Evolutionary conservation across 2,329 filamentous ascomycete species (phyloP).

Genomic region (Fusarium scirpi): DNA sequence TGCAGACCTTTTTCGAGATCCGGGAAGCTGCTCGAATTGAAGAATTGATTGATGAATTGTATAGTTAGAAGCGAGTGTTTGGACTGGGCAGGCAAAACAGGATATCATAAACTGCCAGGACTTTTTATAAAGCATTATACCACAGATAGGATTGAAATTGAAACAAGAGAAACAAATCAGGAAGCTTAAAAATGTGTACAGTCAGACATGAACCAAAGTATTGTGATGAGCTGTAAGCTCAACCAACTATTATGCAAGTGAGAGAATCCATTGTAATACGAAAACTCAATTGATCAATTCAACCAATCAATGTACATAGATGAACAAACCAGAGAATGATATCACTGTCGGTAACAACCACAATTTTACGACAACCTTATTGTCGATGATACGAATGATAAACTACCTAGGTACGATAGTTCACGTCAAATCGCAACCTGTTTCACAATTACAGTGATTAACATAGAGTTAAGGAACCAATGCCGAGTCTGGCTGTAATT

Average conservation of each 20-base stretch:
- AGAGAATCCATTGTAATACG: neutral
- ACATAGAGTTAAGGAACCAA: conserved; percentile 30
- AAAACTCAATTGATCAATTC: neutral
- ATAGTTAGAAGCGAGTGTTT: conserved; percentile 5
- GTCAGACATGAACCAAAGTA: neutral
- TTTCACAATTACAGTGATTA: conserved; percentile 1
- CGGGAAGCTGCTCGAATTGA: conserved; percentile 75
- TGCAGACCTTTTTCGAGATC: conserved; percentile 81
- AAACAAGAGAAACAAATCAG: neutral
- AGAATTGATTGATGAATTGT: conserved; percentile 62
- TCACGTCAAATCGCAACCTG: conserved; percentile 1
- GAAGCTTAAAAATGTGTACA: neutral
- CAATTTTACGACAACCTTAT: neutral
- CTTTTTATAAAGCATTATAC: neutral
- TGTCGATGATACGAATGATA: too few species aligned
- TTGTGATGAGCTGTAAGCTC: neutral
- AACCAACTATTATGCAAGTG: neutral
- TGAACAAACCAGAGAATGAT: neutral
- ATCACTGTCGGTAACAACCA: neutral
- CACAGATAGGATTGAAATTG: neutral
- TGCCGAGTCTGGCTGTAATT: conserved; percentile 44
- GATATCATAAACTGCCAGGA: conserved; percentile 3
- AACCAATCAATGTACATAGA: neutral
- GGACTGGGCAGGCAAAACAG: neutral
- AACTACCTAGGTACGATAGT: neutral